Percentiles rank a stretch among this genome's conserved stretches.
Conservation (phyloP, 371 early-diverging fungal species). For the Circinella umbellata region DNA sequence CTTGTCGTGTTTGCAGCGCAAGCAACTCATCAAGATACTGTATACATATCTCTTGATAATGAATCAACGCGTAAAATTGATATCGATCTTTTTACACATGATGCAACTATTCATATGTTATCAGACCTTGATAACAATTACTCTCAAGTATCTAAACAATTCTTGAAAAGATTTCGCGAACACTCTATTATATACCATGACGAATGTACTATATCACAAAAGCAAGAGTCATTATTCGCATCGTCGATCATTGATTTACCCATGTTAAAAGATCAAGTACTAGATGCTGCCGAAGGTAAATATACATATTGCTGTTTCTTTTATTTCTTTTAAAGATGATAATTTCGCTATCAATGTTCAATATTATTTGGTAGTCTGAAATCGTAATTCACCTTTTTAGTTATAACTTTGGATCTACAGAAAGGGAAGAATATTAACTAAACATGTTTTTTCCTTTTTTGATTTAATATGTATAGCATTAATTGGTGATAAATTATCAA, state of each 20-base stretch:
- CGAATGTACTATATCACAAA: neutral
- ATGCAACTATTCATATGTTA: conserved; percentile 26
- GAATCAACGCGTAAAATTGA: conserved; percentile 18
- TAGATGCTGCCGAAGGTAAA: conserved; percentile 36
- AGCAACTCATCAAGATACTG: neutral
- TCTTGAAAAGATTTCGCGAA: conserved; percentile 31
- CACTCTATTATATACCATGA: neutral
- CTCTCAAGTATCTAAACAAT: conserved; percentile 27
- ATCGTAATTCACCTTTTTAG: too few species aligned
- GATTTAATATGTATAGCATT: conserved; percentile 22
- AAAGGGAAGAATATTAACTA: too few species aligned
- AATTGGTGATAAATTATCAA: conserved; percentile 37
- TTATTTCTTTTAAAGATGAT: too few species aligned
- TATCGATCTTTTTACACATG: conserved; percentile 27
- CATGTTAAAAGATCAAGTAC: conserved; percentile 32
- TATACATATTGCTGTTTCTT: too few species aligned
- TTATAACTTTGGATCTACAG: too few species aligned
- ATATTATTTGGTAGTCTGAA: too few species aligned
- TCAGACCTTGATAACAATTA: conserved; percentile 33
- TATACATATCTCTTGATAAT: neutral
- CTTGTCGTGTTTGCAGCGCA: conserved; percentile 7
- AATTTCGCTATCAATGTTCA: too few species aligned
- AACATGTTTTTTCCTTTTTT: neutral
- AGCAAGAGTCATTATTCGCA: neutral
- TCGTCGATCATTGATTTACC: conserved; percentile 24